Base-by-base conservation (phyloP, 2,329 filamentous ascomycete genomes). In the Aphanocladium album region DNA sequence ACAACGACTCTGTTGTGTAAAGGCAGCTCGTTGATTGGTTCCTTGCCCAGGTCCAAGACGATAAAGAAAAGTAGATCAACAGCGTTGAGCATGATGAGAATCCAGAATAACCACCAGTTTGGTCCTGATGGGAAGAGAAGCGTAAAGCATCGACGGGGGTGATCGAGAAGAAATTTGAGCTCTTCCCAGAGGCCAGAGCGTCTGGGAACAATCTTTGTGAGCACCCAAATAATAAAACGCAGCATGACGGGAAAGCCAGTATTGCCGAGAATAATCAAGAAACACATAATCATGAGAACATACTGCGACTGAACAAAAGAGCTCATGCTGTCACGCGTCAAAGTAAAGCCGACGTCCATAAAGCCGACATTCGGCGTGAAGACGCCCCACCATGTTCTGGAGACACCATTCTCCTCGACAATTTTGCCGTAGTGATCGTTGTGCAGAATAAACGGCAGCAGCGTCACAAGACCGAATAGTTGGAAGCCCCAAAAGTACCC, bases 161-260 rank as follows among this genome's bases (percentile, higher is more conserved):
- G 95, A 69, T 98, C 93, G 1, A 99, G 83, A 21, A 99, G 78
- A 68, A 99, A 99, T 41, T 85, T 84, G 12, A 98, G 78, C 72
- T 97, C 93, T 72, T 99, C 93, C 86, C 90, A 96, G 1, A 96
- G 72, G 1, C 88, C 87, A 27, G 86, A 90, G 7, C 74, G 82
- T 27, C 75, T 76, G 3, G 89, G 87, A 0, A 87, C 83, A 52
- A 89, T 65, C 60, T 88, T 85, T 14, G 90, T 91, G 37, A 83
- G 70, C 0, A 88, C 68, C 93, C 95, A 99, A 63, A 99, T 98
- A 64, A 95, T 85, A 69, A 97, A 90, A 8, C 95, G 89, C 25
- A 98, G 83, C 89, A 97, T 93, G 69, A 95, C 90, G 0, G 93
- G 95, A 67, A 98, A 98, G 0, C 89, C 95, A 0, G 93, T 98